Conservation (phyloP, 257 asterid species). For the Solanum piurae region DNA sequence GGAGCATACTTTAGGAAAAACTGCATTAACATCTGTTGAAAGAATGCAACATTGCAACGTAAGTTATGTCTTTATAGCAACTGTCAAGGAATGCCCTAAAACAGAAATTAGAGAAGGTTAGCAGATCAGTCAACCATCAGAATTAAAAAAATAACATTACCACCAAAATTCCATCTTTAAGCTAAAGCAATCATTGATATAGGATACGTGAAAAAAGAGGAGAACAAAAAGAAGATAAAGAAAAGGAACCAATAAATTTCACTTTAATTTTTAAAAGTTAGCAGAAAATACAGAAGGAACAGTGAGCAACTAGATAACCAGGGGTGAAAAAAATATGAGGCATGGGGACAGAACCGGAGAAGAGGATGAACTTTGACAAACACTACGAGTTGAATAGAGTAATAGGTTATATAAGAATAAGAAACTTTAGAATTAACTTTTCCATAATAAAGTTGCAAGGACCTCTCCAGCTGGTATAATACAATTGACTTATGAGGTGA, state of each 20-base stretch:
- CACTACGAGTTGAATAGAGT: background rate
- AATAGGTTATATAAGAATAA: background rate
- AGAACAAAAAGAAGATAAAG: background rate
- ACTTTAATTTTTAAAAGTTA: background rate
- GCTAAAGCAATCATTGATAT: background rate
- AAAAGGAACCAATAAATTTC: background rate
- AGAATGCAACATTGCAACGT: constrained; percentile 1
- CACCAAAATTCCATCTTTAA: background rate
- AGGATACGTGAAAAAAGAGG: background rate
- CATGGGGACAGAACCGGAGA: background rate
- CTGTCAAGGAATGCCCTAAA: background rate
- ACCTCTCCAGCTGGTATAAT: background rate
- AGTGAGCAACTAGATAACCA: background rate
- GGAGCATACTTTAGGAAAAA: constrained; percentile 2
- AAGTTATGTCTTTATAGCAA: constrained; percentile 4
- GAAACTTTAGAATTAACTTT: background rate
- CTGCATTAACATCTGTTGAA: constrained; percentile 2
- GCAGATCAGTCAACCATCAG: background rate
- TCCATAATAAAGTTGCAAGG: background rate
- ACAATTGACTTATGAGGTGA: background rate
- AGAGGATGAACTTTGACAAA: background rate
- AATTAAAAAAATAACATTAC: background rate
- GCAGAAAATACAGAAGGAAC: background rate
- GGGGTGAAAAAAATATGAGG: background rate
- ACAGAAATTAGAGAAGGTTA: constrained; percentile 1